phyloP scores from a whole-genome alignment of 345 rosid genomes.

The Luvunga scandens region DNA sequence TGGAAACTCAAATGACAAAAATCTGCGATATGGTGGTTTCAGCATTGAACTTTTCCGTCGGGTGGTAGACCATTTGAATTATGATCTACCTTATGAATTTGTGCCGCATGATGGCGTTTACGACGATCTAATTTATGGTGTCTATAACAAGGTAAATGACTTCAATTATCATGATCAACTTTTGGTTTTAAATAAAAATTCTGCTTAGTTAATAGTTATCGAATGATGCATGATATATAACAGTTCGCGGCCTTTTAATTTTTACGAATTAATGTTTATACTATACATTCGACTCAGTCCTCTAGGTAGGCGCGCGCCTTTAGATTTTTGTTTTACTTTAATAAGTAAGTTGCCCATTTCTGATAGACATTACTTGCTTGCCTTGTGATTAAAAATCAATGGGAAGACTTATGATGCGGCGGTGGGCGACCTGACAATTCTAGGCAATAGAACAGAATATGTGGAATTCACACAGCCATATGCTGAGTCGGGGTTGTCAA shows the following conservation, averaged over 20 bases:
- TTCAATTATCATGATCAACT: not conserved
- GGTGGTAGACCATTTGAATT: constrained; percentile 1
- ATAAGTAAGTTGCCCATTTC: not conserved
- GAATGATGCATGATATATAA: too few relatives aligned
- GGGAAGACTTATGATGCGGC: constrained; percentile 34
- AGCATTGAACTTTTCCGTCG: constrained; percentile 30
- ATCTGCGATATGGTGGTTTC: constrained; percentile 23
- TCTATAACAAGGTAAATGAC: constrained; percentile 37
- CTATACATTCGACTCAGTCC: not conserved
- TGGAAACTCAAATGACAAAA: not conserved
- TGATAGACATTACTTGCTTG: not conserved
- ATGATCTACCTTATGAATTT: constrained; percentile 21
- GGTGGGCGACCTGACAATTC: constrained; percentile 49
- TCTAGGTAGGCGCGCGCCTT: not conserved
- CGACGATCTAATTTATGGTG: constrained; percentile 26
- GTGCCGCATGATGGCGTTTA: constrained; percentile 19
- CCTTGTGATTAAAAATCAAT: not conserved
- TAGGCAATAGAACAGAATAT: constrained; percentile 26
- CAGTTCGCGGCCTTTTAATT: too few relatives aligned
- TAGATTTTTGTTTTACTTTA: too few relatives aligned
- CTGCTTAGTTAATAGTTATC: not conserved
- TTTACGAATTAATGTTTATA: too few relatives aligned
- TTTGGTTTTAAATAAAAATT: not conserved
- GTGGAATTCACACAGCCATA: constrained; percentile 55
- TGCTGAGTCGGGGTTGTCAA: constrained; percentile 42